Conservation (phyloP, 805 yeast genomes). For the Candida tallmaniae region DNA sequence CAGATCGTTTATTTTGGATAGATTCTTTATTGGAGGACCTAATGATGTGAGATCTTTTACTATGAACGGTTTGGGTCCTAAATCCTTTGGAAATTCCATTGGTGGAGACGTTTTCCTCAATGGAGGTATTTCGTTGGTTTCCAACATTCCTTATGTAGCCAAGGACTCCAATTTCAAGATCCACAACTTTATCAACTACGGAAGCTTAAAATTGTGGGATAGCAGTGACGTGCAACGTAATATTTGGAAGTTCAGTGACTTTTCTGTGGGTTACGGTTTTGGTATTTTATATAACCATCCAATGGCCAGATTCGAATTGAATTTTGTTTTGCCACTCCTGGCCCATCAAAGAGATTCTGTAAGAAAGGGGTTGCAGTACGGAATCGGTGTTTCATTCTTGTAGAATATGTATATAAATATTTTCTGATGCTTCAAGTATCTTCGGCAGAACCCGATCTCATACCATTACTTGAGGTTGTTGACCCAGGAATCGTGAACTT, state of each 20-base stretch:
- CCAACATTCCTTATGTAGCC: constrained; percentile 38
- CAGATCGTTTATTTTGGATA: constrained; percentile 42
- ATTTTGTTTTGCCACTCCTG: constrained; percentile 47
- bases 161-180: constrained; percentile 43
- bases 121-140: constrained; percentile 43
- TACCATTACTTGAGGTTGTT: too few relatives aligned
- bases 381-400: constrained; percentile 56
- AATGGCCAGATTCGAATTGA: constrained; percentile 54
- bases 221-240: not conserved
- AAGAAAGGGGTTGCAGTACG: constrained; percentile 54
- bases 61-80: constrained; percentile 53
- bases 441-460: too few relatives aligned
- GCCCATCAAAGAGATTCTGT: constrained; percentile 42
- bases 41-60: constrained; percentile 52
- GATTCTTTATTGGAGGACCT: constrained; percentile 57
- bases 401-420: constrained; percentile 15
- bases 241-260: constrained; percentile 7
- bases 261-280: constrained; percentile 40
- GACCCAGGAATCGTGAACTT: constrained; percentile 57
- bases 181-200: constrained; percentile 47
- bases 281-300: constrained; percentile 55
- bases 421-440: not conserved
- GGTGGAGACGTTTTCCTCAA: constrained; percentile 50
- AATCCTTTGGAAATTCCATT: constrained; percentile 42
- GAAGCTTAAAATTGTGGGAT: constrained; percentile 26